Evolutionary conservation across 2,329 filamentous ascomycete species (phyloP).

Genomic region (Penicillium oxalicum): DNA sequence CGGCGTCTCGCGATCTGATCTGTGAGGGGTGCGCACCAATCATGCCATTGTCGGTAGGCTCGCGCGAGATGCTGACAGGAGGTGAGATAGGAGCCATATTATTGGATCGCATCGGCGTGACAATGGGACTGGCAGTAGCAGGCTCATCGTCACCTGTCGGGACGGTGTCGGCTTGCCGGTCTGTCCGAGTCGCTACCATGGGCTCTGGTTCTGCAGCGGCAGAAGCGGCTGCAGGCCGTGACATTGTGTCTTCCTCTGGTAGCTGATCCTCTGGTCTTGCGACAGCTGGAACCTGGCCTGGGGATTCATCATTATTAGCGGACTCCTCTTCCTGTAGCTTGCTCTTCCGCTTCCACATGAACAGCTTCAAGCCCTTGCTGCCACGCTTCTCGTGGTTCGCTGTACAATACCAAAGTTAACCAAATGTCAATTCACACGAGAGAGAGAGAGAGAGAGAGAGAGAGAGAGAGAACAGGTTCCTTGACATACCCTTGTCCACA

Average conservation of each 20-base stretch:
- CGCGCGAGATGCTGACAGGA: constrained; percentile 5
- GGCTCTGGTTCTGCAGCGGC: constrained; percentile 5
- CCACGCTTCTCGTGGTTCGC: constrained; percentile 13
- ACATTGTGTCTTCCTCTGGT: no score
- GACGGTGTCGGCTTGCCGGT: background rate
- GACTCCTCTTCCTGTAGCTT: constrained; percentile 18
- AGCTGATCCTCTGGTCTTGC: background rate
- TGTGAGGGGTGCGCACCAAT: background rate
- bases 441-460: no score
- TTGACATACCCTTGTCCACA: constrained; percentile 19
- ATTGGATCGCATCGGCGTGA: no score
- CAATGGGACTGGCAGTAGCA: background rate
- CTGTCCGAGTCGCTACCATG: background rate
- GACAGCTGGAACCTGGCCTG: background rate
- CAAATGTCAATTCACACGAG: background rate
- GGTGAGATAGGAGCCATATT: background rate
- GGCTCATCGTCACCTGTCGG: background rate
- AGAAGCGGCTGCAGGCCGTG: background rate
- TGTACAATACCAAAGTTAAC: background rate
- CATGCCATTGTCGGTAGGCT: background rate
- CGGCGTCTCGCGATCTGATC: constrained; percentile 11
- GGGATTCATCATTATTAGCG: constrained; percentile 3
- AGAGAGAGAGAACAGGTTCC: no score
- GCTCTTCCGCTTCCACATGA: constrained; percentile 26
- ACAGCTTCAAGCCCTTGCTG: constrained; percentile 19